These are phyloP conservation scores for Wickerhamomyces sp. DNA, from an alignment of 1,139 yeast genomes.

Conservation along the genomic window DNA sequence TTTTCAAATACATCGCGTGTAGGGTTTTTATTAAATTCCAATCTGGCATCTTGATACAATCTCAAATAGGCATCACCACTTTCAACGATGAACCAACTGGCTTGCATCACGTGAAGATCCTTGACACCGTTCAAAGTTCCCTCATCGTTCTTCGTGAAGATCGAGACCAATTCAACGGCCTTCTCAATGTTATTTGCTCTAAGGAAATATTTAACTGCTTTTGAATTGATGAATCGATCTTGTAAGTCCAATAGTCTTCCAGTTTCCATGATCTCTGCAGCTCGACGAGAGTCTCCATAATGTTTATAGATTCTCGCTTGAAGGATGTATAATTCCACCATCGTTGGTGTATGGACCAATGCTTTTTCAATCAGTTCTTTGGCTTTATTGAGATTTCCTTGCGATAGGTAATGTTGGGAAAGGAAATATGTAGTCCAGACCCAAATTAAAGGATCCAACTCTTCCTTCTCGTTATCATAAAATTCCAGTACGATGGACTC, in stretches of 20 bases:
- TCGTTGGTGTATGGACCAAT: slow-evolving; percentile 68
- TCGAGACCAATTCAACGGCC: slow-evolving; percentile 68
- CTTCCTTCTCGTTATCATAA: slow-evolving; percentile 22
- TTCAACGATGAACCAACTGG: slow-evolving; percentile 82
- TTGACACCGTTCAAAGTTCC: slow-evolving; percentile 68
- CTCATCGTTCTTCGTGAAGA: slow-evolving; percentile 81
- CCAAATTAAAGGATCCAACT: slow-evolving; percentile 42
- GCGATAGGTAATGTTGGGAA: slow-evolving; percentile 70
- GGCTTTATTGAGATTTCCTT: slow-evolving; percentile 50
- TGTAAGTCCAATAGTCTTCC: slow-evolving; percentile 80
- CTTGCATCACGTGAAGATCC: slow-evolving; percentile 87
- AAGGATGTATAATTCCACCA: slow-evolving; percentile 74
- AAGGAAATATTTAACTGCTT: slow-evolving; percentile 75
- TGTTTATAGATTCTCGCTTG: slow-evolving; percentile 82
- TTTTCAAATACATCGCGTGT: slow-evolving; percentile 19
- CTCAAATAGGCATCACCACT: slow-evolving; percentile 78
- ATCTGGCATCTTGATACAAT: slow-evolving; percentile 27
- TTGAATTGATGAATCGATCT: slow-evolving; percentile 88
- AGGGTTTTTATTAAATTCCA: slow-evolving; percentile 15
- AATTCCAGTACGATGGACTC: slow-evolving; percentile 51
- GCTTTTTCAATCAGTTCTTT: slow-evolving; percentile 56
- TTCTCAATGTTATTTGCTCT: slow-evolving; percentile 76
- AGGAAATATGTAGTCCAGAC: slow-evolving; percentile 80
- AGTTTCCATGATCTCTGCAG: slow-evolving; percentile 59
- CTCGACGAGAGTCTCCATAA: slow-evolving; percentile 43